A percentile compares a stretch with the other conserved stretches of the same genome.
These are phyloP conservation scores for Penicillium mononematosum DNA, from an alignment of 495 filamentous ascomycete species.

Conservation along the genomic window DNA sequence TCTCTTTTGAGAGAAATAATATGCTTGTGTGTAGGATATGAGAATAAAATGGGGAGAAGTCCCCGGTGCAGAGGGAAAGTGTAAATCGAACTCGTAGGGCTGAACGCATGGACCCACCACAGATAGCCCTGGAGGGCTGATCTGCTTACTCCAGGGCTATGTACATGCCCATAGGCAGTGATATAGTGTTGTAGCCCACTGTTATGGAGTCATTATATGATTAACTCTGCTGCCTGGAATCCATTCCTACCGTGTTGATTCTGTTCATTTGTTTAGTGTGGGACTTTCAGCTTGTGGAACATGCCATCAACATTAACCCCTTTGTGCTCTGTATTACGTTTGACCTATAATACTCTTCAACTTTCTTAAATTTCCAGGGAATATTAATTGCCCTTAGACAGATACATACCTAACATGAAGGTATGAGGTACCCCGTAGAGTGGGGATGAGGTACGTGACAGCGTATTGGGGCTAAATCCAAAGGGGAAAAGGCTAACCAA, in stretches of 20 bases:
- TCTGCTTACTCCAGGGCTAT: background rate
- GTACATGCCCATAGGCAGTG: background rate
- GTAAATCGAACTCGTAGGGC: background rate
- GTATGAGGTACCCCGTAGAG: too few species aligned
- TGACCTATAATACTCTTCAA: background rate
- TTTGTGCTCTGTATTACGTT: background rate
- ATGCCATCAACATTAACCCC: background rate
- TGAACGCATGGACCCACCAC: background rate
- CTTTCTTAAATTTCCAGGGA: background rate
- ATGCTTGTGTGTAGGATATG: background rate
- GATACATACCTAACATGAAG: too few species aligned
- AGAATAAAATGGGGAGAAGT: background rate
- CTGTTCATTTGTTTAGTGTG: background rate
- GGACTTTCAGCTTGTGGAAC: background rate
- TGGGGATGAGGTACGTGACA: background rate
- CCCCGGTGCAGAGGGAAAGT: background rate
- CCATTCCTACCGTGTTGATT: background rate
- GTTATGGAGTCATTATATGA: background rate
- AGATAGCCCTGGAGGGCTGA: background rate
- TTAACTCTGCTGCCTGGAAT: conserved; percentile 1
- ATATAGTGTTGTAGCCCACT: background rate
- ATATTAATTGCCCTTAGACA: background rate
- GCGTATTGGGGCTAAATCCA: too few species aligned
- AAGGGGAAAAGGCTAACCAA: too few species aligned
- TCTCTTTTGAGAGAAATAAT: background rate